A percentile compares a stretch with the other conserved stretches of the same genome.
These are phyloP conservation scores for Poa annua DNA, from an alignment of 176 grass and related monocot species.

Conservation along the genomic window DNA sequence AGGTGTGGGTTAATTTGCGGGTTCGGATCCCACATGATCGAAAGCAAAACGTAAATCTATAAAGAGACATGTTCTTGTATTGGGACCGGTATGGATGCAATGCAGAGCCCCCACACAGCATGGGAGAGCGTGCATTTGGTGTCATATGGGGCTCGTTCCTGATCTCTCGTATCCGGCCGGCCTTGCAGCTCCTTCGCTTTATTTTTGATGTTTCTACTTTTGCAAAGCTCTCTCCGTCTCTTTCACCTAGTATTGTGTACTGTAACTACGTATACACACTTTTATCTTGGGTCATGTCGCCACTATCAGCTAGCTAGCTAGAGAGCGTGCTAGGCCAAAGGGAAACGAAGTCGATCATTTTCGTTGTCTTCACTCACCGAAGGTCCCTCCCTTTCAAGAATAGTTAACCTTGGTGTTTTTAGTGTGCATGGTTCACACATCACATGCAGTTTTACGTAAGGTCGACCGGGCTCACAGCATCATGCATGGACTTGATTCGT, in stretches of 20 bases:
- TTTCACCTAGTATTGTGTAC: too few relatives aligned
- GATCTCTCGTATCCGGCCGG: constrained; percentile 27
- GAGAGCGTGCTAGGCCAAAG: too few relatives aligned
- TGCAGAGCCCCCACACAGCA: constrained; percentile 26
- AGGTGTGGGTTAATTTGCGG: constrained; percentile 29
- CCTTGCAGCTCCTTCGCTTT: too few relatives aligned
- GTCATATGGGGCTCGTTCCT: constrained; percentile 25
- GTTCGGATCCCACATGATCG: constrained; percentile 44
- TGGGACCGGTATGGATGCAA: background rate
- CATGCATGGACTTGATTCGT: too few relatives aligned
- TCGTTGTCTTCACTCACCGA: too few relatives aligned
- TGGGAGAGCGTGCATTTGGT: constrained; percentile 53
- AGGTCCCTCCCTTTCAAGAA: too few relatives aligned
- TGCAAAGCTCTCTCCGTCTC: constrained; percentile 9
- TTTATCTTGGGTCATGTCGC: background rate
- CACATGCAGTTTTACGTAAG: background rate
- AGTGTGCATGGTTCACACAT: too few relatives aligned
- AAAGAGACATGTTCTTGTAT: constrained; percentile 33
- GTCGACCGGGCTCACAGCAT: background rate
- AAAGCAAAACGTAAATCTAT: constrained; percentile 33
- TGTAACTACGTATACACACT: background rate
- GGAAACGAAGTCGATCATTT: too few relatives aligned
- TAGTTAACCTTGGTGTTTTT: too few relatives aligned
- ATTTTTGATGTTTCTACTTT: constrained; percentile 29
- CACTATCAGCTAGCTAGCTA: too few relatives aligned